phyloP scores from a whole-genome alignment of 176 grass and related monocot species.

The Zea mays region Zm-B73-REFERENCE-NAM-5.0 NC_050101.1:125620001-125620500 shows the following conservation, averaged over 20 bases:
- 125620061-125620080: background rate
- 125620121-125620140: background rate
- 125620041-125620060: no score
- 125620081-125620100: background rate
- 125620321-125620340: background rate
- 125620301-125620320: background rate
- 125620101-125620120: background rate
- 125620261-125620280: background rate
- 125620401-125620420: background rate
- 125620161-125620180: background rate
- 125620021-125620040: background rate
- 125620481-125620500: background rate
- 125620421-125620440: background rate
- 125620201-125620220: background rate
- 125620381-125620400: background rate
- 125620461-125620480: background rate
- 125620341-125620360: background rate
- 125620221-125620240: background rate
- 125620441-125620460: background rate
- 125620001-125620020: background rate
- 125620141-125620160: background rate
- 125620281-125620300: background rate
- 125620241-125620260: background rate
- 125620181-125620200: background rate
- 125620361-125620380: background rate